These are phyloP conservation scores for Buddleja alternifolia DNA, from an alignment of 257 asterid species.

Conservation along the genomic window DNA sequence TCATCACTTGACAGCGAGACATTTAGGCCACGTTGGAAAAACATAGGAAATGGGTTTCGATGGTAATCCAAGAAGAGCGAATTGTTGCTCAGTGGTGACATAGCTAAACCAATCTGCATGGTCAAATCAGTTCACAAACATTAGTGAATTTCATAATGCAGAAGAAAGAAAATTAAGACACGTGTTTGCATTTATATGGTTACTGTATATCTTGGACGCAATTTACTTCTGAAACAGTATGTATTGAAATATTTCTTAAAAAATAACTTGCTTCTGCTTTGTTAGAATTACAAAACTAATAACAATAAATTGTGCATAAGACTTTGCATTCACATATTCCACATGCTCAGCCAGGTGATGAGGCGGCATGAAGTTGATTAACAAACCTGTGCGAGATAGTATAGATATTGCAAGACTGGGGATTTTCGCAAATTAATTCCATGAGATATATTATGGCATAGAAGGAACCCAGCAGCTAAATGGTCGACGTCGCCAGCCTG, in stretches of 20 bases:
- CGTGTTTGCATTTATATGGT: constrained; percentile 2
- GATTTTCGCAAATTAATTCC: constrained; percentile 91
- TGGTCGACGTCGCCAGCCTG: constrained; percentile 99
- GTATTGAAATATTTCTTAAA: neutral
- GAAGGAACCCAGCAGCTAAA: constrained; percentile 94
- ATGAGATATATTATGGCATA: constrained; percentile 87
- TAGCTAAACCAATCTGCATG: constrained; percentile 86
- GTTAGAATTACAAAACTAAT: neutral
- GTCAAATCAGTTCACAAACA: constrained; percentile 25
- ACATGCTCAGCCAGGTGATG: constrained; percentile 21
- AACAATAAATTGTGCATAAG: constrained; percentile 6
- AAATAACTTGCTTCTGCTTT: neutral
- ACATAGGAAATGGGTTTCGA: constrained; percentile 87
- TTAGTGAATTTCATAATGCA: neutral
- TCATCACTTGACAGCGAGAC: constrained; percentile 88
- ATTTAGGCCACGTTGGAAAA: constrained; percentile 91
- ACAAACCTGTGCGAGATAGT: constrained; percentile 94
- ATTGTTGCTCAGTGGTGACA: constrained; percentile 97
- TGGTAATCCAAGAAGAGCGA: constrained; percentile 91
- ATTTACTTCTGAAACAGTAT: neutral
- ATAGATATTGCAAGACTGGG: constrained; percentile 88
- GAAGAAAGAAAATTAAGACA: constrained; percentile 1
- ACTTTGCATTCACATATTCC: constrained; percentile 5
- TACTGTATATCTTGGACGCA: constrained; percentile 6
- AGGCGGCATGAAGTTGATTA: constrained; percentile 25